These are phyloP conservation scores for Coniochaeta hoffmannii DNA, from an alignment of 2,329 filamentous ascomycete species.

Conservation along the genomic window DNA sequence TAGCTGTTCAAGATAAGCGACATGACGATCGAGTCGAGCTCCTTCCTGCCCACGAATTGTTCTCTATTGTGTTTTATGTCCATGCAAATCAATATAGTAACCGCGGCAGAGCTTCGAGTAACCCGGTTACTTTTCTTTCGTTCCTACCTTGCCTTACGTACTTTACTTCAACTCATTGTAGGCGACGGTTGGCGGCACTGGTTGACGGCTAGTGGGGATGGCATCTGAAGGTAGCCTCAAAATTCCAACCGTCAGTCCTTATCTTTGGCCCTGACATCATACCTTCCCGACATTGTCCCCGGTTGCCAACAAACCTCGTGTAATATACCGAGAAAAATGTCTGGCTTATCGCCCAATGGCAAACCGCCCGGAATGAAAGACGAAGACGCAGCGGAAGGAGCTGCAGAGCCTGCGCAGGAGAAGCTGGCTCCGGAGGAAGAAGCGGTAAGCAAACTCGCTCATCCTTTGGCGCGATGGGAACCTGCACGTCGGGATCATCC, in stretches of 20 bases:
- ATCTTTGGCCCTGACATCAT: background rate
- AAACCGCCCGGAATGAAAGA: background rate
- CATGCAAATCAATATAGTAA: background rate
- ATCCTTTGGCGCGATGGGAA: background rate
- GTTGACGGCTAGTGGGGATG: background rate
- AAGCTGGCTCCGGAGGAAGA: slow-evolving; percentile 49
- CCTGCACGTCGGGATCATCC: background rate
- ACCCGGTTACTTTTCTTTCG: slow-evolving; percentile 1
- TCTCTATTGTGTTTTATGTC: background rate
- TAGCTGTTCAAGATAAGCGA: slow-evolving; percentile 1
- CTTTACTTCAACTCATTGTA: too few species aligned
- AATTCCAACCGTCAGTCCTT: background rate
- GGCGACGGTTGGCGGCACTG: background rate
- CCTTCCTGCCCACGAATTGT: background rate
- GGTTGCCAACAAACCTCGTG: background rate
- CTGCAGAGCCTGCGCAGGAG: background rate
- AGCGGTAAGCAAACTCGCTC: slow-evolving; percentile 32
- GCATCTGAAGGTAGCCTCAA: background rate
- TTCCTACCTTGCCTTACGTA: background rate
- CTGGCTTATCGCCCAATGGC: background rate
- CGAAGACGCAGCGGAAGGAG: background rate
- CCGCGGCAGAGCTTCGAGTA: background rate
- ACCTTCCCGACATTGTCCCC: background rate
- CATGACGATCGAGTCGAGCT: background rate
- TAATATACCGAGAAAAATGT: background rate